phyloP scores from a whole-genome alignment of 441 rosid species.

The Corymbia citriodora region DNA sequence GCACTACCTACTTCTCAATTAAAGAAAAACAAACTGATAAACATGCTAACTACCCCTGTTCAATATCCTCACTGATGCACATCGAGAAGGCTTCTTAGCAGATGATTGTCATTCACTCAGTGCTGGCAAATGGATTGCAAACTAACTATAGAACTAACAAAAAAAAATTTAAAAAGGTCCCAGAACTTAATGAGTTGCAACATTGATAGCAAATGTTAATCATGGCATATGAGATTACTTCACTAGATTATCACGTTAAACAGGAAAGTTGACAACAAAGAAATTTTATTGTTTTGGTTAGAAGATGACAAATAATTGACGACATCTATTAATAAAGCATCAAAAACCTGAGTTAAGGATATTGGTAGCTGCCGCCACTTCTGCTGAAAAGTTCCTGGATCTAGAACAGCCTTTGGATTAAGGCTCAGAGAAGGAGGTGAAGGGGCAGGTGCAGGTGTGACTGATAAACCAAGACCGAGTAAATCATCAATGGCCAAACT shows the following conservation, averaged over 20 bases:
- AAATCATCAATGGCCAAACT: constrained; percentile 85
- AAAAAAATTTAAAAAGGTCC: background rate
- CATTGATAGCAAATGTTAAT: background rate
- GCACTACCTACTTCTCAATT: background rate
- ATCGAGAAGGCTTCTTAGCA: background rate
- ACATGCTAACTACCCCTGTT: background rate
- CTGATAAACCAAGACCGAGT: constrained; percentile 64
- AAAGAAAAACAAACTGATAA: background rate
- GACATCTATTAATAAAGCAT: background rate
- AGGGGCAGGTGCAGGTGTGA: constrained; percentile 39
- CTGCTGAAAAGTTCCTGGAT: constrained; percentile 84
- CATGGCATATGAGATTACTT: background rate
- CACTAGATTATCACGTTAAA: background rate
- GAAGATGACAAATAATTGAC: background rate
- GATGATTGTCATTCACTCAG: background rate
- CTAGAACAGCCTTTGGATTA: constrained; percentile 67
- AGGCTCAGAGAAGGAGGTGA: constrained; percentile 72
- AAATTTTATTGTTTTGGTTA: too few relatives aligned
- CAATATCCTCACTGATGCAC: background rate
- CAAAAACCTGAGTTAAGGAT: constrained; percentile 58
- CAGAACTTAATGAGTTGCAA: background rate
- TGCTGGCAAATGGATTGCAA: background rate
- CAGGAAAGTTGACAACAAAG: background rate
- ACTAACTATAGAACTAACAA: background rate
- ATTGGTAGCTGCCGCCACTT: constrained; percentile 91